Conservation (phyloP, 345 rosid genomes). For the Brassica juncea region DNA sequence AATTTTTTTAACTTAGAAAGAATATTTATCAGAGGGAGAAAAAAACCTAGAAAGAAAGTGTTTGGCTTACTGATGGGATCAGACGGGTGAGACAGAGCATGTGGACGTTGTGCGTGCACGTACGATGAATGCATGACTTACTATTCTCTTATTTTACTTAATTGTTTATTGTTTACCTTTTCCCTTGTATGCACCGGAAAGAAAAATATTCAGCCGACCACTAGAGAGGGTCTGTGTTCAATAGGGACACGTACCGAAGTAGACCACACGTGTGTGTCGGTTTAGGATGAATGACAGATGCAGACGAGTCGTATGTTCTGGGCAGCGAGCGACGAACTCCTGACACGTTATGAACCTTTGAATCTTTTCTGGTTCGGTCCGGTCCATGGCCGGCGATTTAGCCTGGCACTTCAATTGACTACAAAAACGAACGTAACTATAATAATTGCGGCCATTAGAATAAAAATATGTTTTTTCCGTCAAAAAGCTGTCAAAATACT, state of each 20-base stretch:
- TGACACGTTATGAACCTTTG: constrained; percentile 37
- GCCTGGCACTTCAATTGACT: constrained; percentile 34
- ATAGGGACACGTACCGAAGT: constrained; percentile 37
- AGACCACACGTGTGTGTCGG: constrained; percentile 42
- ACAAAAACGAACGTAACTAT: constrained; percentile 2
- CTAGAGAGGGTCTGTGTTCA: constrained; percentile 17
- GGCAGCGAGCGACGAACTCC: constrained; percentile 32
- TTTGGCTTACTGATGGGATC: constrained; percentile 19
- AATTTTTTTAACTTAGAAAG: too few relatives aligned
- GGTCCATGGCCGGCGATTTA: constrained; percentile 39
- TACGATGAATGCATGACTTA: constrained; percentile 25
- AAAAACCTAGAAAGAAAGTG: constrained; percentile 6
- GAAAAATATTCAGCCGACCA: constrained; percentile 37
- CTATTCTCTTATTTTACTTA: background rate
- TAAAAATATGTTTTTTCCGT: background rate
- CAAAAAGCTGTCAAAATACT: background rate
- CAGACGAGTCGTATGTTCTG: constrained; percentile 38
- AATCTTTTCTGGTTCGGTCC: constrained; percentile 14
- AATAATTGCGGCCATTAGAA: constrained; percentile 19
- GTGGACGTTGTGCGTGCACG: constrained; percentile 33
- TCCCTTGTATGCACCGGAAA: background rate
- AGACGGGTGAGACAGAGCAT: constrained; percentile 18
- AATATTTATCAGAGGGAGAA: background rate
- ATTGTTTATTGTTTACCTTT: background rate
- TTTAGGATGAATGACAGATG: constrained; percentile 18